Evolutionary conservation across 306 rosid species (phyloP), one percentile per base, ranked within the genome.

Genomic region (Rosa rugosa): DNA sequence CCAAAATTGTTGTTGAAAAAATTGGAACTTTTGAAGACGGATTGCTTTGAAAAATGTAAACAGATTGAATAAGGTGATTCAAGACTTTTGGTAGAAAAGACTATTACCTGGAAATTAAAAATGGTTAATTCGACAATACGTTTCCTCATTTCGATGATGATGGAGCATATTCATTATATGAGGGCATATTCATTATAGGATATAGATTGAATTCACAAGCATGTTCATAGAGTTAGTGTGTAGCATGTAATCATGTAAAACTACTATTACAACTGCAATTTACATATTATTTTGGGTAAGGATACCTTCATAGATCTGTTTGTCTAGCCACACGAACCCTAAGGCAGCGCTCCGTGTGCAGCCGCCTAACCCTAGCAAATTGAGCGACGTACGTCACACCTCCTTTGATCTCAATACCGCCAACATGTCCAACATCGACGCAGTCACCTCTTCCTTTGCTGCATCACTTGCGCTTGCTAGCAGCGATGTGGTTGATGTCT

Each of bases 141-240:
- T 31, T 63, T 34, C 68, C 68, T 63, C 42, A 63, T 12, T 63
- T 63, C 68, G 68, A 27, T 63, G 68, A 14, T 63, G 68, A 63
- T 31, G 42, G n/a, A 27, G 31, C 68, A 11, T 63, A 16, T 23
- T 63, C 41, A 63, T 63, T 63, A 31, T 25, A 60, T 4, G 17
- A 10, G 38, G 11, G 11, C 60, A 12, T 25, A 27, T 20, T 63
- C 68, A n/a, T 63, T 1, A 16, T 63, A 63, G 68, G 40, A 11
- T 14, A 63, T 11, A 6, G 68, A 27, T 27, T 31, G 41, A 63
- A 27, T 31, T 12, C 68, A 27, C 31, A 23, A 4, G 13, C 64
- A 57, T 57, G 64, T n/a, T 57, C 34, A 9, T 57, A 57, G 53
- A 49, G 53, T 18, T 49, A 13, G 14, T 13, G 53, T 46, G 56